Evolutionary conservation across 768 basidiomycete species (phyloP), one percentile per base, ranked within the genome.

Genomic region (Lactifluus echinatus): DNA sequence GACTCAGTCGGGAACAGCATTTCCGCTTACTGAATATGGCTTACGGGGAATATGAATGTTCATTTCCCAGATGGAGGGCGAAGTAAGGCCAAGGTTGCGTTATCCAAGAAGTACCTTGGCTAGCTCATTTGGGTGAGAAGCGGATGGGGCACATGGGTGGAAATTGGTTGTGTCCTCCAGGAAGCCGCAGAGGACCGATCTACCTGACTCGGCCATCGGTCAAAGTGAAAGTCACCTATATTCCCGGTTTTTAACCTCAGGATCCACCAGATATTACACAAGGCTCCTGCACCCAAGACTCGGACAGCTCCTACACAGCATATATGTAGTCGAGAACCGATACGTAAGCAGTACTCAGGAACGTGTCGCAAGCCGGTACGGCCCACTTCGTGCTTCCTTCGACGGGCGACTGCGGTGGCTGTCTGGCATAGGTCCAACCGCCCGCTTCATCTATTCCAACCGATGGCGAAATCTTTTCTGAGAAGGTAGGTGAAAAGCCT

Each of bases 291-390:
- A 6, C 80, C 82, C 12, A 77, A 82, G 54, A n/a, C n/a, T n/a
- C n/a, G n/a, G 54, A 79, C 91, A 69, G 94, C 96, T 77, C 94
- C 87, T 68, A 93, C 93, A 1, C 88, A 90, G 66, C 92, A 97
- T 71, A 75, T 83, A 59, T 82, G 96, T n/a, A n/a, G n/a, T 95
- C 60, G 96, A 98, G 57, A 93, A 96, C 73, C 96, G 96, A n/a
- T 86, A 81, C 65, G 77, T 84, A 44, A 87, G 96, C 66, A 89
- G 84, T 72, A 98, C 96, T 12, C 90, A 91, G 65, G 95, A 98
- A 72, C 83, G 95, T 63, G 92, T 96, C 33, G 82, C 68, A 97
- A 97, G 73, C 95, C 97, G 75, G 93, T 95, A 64, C n/a, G n/a
- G 15, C 42, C 37, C n/a, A n/a, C n/a, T n/a, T 29, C 33, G n/a